Percentiles rank a stretch among this genome's conserved stretches.
Conservation (phyloP, 2,329 filamentous ascomycete genomes). For the Alternaria angustiovoidea region DNA sequence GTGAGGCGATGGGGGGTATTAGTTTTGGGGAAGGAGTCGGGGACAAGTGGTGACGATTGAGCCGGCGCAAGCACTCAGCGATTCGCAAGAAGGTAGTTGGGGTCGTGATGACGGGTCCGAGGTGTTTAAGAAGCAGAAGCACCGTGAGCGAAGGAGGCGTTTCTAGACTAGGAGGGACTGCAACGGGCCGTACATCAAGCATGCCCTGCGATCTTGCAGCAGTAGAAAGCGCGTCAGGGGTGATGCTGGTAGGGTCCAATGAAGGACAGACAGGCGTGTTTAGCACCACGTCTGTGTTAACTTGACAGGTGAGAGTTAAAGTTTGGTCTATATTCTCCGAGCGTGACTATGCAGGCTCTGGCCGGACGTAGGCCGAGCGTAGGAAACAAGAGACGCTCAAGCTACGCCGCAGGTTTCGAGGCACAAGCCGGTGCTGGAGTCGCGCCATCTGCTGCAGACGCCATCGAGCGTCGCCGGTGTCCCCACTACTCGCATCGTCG, state of each 20-base stretch:
- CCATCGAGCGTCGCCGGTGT: constrained; percentile 34
- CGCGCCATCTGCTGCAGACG: constrained; percentile 41
- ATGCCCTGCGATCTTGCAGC: constrained; percentile 44
- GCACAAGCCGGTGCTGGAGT: constrained; percentile 48
- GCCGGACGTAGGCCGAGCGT: constrained; percentile 29
- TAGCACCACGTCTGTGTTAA: constrained; percentile 41
- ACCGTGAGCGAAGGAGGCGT: constrained; percentile 41
- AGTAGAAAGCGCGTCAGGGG: constrained; percentile 35
- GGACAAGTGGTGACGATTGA: constrained; percentile 21
- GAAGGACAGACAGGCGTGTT: constrained; percentile 38
- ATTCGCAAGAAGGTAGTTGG: constrained; percentile 34
- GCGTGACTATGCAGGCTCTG: constrained; percentile 37
- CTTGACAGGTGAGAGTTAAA: constrained; percentile 50
- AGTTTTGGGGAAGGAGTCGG: constrained; percentile 25
- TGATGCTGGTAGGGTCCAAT: constrained; percentile 38
- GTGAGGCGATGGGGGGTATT: constrained; percentile 4
- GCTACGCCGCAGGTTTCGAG: constrained; percentile 43
- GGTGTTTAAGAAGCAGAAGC: constrained; percentile 41
- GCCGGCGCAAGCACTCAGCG: constrained; percentile 45
- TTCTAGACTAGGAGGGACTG: constrained; percentile 48
- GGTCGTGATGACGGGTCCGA: constrained; percentile 37
- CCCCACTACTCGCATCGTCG: constrained; percentile 38
- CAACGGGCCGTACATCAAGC: constrained; percentile 51
- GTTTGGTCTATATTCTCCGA: constrained; percentile 52
- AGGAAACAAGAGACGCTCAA: constrained; percentile 39